phyloP scores from a whole-genome alignment of 2,329 filamentous ascomycete genomes.

The Paradendryphiella salina region DNA sequence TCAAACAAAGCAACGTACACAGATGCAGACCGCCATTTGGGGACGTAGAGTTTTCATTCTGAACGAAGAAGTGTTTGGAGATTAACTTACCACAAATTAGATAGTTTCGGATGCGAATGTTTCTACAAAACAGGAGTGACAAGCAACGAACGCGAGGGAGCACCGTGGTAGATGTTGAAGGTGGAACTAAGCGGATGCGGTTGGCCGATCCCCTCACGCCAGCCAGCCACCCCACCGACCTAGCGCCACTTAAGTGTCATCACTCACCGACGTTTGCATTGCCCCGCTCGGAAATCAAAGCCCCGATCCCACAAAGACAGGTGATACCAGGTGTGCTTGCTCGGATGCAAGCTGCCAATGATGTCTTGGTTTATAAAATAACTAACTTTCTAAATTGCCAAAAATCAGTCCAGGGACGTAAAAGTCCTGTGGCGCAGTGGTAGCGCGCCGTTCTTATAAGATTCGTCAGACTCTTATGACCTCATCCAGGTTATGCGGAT shows the following conservation, averaged over 20 bases:
- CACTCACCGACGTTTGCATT: conserved; percentile 11
- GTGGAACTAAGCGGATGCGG: conserved; percentile 16
- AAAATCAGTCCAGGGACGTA: conserved; percentile 23
- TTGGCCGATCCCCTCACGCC: conserved; percentile 17
- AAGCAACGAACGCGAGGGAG: not conserved
- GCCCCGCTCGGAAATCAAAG: conserved; percentile 7
- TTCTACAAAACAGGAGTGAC: not conserved
- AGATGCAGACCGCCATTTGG: conserved; percentile 2
- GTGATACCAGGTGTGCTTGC: no score
- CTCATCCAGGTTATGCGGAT: conserved; percentile 49
- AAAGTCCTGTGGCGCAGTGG: conserved; percentile 53
- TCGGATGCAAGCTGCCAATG: not conserved
- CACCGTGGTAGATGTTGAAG: conserved; percentile 10
- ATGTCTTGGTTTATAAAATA: not conserved
- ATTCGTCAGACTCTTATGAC: conserved; percentile 44
- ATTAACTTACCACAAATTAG: not conserved
- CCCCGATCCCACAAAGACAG: not conserved
- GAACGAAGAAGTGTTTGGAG: not conserved
- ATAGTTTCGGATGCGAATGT: not conserved
- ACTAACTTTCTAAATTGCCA: conserved; percentile 8
- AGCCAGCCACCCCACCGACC: conserved; percentile 4
- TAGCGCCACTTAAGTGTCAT: conserved; percentile 14
- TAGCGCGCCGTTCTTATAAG: conserved; percentile 56
- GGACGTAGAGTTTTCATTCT: not conserved
- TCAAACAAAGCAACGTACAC: conserved; percentile 1